Percentiles rank a stretch among this genome's conserved stretches.
Evolutionary conservation across 495 filamentous ascomycete species (phyloP).

Genomic region (Neurospora cerealis): DNA sequence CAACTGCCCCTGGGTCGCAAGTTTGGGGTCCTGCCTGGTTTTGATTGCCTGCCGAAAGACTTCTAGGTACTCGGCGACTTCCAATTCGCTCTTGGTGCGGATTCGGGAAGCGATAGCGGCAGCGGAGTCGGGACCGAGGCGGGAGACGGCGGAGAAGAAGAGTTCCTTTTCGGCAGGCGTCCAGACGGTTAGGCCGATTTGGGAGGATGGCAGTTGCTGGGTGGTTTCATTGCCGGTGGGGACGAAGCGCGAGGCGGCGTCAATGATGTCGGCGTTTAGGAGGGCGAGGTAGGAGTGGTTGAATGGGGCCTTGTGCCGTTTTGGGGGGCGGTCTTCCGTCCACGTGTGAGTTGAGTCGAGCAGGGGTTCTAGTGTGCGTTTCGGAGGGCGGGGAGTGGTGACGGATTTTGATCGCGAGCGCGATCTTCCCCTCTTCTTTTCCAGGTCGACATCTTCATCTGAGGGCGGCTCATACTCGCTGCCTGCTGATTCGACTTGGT

Average conservation of each 20-base stretch:
- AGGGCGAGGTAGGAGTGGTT: conserved; percentile 48
- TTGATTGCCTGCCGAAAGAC: conserved; percentile 41
- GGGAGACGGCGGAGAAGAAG: conserved; percentile 55
- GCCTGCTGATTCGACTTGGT: neutral
- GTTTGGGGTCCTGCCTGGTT: neutral
- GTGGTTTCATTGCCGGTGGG: conserved; percentile 1
- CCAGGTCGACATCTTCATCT: neutral
- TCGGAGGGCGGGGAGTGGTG: neutral
- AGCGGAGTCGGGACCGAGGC: conserved; percentile 51
- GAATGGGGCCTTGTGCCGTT: conserved; percentile 28
- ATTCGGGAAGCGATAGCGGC: conserved; percentile 52
- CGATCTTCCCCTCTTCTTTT: neutral
- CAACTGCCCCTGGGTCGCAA: neutral
- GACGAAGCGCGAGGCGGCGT: conserved; percentile 24
- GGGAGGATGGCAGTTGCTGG: conserved; percentile 26
- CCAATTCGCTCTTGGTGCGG: conserved; percentile 60
- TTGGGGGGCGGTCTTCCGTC: conserved; percentile 14
- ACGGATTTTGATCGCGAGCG: neutral
- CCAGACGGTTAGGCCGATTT: conserved; percentile 64
- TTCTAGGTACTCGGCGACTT: conserved; percentile 58
- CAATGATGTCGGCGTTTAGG: conserved; percentile 45
- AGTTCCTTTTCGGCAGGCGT: conserved; percentile 53
- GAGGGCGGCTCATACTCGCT: neutral
- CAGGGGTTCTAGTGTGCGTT: neutral
- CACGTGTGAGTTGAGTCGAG: neutral